Conservation (phyloP, 306 rosid species). For the Lablab purpureus region DNA sequence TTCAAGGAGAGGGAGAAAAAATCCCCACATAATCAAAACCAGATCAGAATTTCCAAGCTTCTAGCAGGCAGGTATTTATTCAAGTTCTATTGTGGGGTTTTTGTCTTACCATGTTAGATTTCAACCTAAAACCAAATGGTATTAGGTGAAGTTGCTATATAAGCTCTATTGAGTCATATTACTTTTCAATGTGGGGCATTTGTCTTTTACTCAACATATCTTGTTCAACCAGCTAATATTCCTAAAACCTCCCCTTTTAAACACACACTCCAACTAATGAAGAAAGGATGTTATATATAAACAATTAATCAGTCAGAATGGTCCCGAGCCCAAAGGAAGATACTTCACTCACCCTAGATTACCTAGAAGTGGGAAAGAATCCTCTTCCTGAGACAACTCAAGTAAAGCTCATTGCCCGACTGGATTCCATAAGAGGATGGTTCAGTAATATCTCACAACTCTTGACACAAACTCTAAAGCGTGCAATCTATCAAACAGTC, state of each 20-base stretch:
- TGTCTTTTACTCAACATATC: too few relatives aligned
- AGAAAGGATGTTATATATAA: neutral
- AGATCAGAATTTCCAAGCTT: slow-evolving; percentile 7
- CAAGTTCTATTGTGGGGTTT: too few relatives aligned
- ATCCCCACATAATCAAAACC: neutral
- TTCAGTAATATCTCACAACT: neutral
- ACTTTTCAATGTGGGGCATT: too few relatives aligned
- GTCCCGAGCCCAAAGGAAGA: slow-evolving; percentile 4
- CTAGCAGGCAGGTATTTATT: slow-evolving; percentile 1
- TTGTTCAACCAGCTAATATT: slow-evolving; percentile 6
- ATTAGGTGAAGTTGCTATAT: too few relatives aligned
- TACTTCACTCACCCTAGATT: neutral
- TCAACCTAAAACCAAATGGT: too few relatives aligned
- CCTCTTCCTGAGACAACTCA: neutral
- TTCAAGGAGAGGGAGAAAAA: neutral
- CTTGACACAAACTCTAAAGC: neutral
- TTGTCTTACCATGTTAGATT: too few relatives aligned
- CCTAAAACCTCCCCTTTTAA: slow-evolving; percentile 7
- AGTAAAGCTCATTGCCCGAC: neutral
- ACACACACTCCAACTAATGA: neutral
- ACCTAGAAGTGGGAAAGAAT: slow-evolving; percentile 9
- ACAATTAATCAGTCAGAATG: neutral
- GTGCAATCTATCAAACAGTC: neutral
- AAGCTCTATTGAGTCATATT: too few relatives aligned
- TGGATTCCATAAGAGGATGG: neutral